Evolutionary conservation across 129 eudicot genomes (phyloP), one percentile per base, ranked within the genome.

Genomic region (Chrysanthemum makinoi): DNA sequence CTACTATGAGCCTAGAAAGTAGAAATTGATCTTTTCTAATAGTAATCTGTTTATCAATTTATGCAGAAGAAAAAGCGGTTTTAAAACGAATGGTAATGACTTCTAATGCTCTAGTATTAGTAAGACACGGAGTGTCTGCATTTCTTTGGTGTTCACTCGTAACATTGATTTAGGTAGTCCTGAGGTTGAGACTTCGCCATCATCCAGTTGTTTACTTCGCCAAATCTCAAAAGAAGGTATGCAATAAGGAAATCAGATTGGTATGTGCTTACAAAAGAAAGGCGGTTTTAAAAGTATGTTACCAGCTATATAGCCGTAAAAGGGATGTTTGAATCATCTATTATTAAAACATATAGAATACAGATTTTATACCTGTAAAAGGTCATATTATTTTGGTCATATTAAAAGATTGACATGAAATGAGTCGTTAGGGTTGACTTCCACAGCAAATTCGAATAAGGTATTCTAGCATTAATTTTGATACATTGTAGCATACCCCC

Each of bases 171-270:
- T 82, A 93, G 96, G 91, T 70, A 74, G 52, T 76, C 20, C 88
- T 46, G 72, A 72, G 26, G 61, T 48, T 55, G 81, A 87, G 33
- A 43, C 82, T 53, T 83, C 92, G 63, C 73, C 86, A 28, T 48
- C 92, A 22, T 81, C 95, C 64, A 65, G 68, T 73, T 89, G 98
- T 89, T 93, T 82, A 65, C 89, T 61, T 88, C 98, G 24, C 53
- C 95, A 68, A 89, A 75, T 89, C 98, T 53, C 85, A 85, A 58
- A 92, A 92, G 83, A 89, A 89, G 95, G 98, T 89, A 65, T 20
- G 39, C 56, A 11, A 5, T 73, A 9, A 52, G 5, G n/a, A 66
- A 43, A 65, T 65, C 46, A 74, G 71, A 64, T 44, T 20, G 70
- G 3, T 63, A 44, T 13, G 46, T 24, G 49, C 77, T 47, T 22